phyloP scores from a whole-genome alignment of 805 yeast species.

The Sugiyamaella americana region DNA sequence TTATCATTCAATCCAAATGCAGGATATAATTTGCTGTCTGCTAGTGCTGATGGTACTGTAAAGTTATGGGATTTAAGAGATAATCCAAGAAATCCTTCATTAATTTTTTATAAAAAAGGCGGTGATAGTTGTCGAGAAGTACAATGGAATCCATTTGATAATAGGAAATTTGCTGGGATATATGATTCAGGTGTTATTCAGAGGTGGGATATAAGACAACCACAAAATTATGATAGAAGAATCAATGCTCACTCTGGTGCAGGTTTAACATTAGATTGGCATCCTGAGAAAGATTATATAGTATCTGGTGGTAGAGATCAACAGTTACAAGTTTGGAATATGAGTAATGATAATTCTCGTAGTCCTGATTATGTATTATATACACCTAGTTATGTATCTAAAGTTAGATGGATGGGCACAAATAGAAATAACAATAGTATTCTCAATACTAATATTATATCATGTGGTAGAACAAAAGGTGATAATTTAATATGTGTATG shows the following conservation, averaged over 20 bases:
- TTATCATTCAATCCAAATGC: conserved; percentile 65
- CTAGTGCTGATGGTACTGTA: conserved; percentile 70
- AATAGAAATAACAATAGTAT: conserved; percentile 21
- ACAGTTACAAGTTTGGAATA: conserved; percentile 70
- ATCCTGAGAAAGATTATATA: conserved; percentile 72
- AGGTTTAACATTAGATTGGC: conserved; percentile 83
- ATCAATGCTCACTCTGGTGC: conserved; percentile 90
- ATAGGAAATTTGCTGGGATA: conserved; percentile 61
- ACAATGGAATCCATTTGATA: conserved; percentile 49
- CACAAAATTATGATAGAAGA: conserved; percentile 55
- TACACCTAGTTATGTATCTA: conserved; percentile 73
- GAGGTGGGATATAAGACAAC: conserved; percentile 77
- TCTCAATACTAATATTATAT: conserved; percentile 46
- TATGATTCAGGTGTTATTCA: conserved; percentile 87
- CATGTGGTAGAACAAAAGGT: conserved; percentile 60
- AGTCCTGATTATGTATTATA: conserved; percentile 67
- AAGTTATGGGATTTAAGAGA: conserved; percentile 78
- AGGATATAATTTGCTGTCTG: conserved; percentile 57
- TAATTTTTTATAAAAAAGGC: conserved; percentile 47
- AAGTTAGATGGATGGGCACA: conserved; percentile 59
- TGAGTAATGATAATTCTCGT: conserved; percentile 34
- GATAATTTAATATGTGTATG: conserved; percentile 64
- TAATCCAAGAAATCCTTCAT: conserved; percentile 42
- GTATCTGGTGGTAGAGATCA: conserved; percentile 93
- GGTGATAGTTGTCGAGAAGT: conserved; percentile 65